A percentile compares a stretch with the other conserved stretches of the same genome.
Conservation (phyloP, 768 basidiomycete genomes). For the Gloeopeniophorella convolvens region DNA sequence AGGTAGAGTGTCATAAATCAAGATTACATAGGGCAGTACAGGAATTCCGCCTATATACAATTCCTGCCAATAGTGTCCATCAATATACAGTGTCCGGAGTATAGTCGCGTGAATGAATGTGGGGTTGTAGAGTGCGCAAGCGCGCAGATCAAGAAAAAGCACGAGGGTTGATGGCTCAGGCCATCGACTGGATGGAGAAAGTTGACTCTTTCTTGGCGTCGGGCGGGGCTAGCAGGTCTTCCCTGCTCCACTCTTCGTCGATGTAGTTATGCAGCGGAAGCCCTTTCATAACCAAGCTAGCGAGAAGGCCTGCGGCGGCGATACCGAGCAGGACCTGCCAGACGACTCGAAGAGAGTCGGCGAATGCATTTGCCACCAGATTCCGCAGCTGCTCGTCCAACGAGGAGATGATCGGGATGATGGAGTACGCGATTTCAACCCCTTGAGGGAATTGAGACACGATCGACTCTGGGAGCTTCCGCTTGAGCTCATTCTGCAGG, state of each 20-base stretch:
- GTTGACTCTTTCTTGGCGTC: no score
- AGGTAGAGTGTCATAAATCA: no score
- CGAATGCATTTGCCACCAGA: slow-evolving; percentile 27
- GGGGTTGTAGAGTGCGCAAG: no score
- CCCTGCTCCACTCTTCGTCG: slow-evolving; percentile 29
- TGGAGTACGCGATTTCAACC: slow-evolving; percentile 22
- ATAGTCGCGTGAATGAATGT: no score
- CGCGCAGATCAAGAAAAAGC: no score
- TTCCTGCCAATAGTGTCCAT: no score
- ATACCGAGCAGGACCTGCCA: slow-evolving; percentile 30
- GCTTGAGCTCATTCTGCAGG: slow-evolving; percentile 33
- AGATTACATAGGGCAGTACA: no score
- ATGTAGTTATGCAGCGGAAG: slow-evolving; percentile 25
- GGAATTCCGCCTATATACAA: no score
- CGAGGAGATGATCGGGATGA: slow-evolving; percentile 26
- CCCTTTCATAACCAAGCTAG: slow-evolving; percentile 25
- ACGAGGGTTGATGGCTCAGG: no score
- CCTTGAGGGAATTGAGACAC: slow-evolving; percentile 23
- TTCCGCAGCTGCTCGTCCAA: slow-evolving; percentile 22
- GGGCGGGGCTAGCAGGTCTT: neutral
- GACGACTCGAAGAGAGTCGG: slow-evolving; percentile 23
- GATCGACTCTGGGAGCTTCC: slow-evolving; percentile 27
- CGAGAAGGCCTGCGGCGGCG: slow-evolving; percentile 24
- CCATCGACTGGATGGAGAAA: no score
- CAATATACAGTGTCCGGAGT: no score